Conservation (phyloP, 345 rosid genomes). For the Salix caprea region DNA sequence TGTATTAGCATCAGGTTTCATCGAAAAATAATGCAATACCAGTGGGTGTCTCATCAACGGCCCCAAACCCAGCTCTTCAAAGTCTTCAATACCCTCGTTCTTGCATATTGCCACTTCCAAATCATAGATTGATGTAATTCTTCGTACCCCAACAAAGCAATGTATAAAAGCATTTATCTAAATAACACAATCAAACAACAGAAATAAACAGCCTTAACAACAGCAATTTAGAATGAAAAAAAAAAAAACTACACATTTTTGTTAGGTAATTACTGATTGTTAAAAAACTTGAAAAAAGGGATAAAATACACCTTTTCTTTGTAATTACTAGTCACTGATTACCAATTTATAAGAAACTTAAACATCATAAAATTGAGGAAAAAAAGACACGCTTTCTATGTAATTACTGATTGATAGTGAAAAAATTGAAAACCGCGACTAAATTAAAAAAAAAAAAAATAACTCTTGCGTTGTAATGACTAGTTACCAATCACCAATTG, state of each 20-base stretch:
- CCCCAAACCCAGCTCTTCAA: conserved; percentile 68
- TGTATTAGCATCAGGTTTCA: conserved; percentile 28
- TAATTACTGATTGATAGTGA: too few species aligned
- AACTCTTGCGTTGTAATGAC: neutral
- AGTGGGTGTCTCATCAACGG: conserved; percentile 67
- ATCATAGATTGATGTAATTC: conserved; percentile 67
- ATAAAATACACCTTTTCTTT: too few species aligned
- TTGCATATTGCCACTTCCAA: conserved; percentile 67
- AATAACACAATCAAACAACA: conserved; percentile 8
- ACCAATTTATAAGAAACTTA: neutral
- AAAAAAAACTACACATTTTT: too few species aligned
- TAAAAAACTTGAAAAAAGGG: too few species aligned
- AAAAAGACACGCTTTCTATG: too few species aligned
- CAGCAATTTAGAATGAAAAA: too few species aligned
- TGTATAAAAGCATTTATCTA: conserved; percentile 86
- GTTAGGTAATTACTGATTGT: neutral
- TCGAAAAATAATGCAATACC: conserved; percentile 58
- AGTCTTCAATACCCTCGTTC: conserved; percentile 59
- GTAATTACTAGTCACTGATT: too few species aligned
- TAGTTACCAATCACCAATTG: too few species aligned
- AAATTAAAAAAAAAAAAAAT: neutral
- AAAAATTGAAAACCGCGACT: too few species aligned
- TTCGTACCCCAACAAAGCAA: conserved; percentile 69
- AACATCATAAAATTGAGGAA: neutral
- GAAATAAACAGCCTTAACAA: neutral